Percentiles rank a stretch among this genome's conserved stretches.
These are phyloP conservation scores for Omphalotus olearius DNA, from an alignment of 1,284 basidiomycete species.

Conservation along the genomic window DNA sequence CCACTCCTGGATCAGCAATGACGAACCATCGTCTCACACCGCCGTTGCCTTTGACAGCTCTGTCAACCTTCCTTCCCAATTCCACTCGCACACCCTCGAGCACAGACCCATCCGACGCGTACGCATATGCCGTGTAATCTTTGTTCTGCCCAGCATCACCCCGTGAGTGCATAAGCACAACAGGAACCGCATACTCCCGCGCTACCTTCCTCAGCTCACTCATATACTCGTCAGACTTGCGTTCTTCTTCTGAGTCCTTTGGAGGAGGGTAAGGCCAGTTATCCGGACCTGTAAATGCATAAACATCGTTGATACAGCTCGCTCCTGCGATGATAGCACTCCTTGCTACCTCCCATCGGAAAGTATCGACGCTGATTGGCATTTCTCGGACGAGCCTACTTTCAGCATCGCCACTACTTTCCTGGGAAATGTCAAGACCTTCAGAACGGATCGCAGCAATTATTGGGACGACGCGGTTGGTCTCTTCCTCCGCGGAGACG, in stretches of 20 bases:
- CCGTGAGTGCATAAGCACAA: conserved; percentile 93
- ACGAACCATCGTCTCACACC: conserved; percentile 90
- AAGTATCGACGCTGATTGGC: conserved; percentile 90
- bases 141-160: conserved; percentile 75
- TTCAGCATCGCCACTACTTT: conserved; percentile 5
- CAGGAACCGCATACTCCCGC: conserved; percentile 58
- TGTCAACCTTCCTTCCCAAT: conserved; percentile 65
- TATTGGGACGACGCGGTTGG: conserved; percentile 68
- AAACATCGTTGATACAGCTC: conserved; percentile 93
- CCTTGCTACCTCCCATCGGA: conserved; percentile 79
- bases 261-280: conserved; percentile 35
- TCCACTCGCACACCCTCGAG: conserved; percentile 73
- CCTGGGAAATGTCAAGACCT: background rate
- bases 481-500: conserved; percentile 74
- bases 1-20: conserved; percentile 90
- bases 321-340: conserved; percentile 82
- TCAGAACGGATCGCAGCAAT: conserved; percentile 43
- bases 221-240: conserved; percentile 33
- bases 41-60: conserved; percentile 65
- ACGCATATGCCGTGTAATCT: conserved; percentile 53
- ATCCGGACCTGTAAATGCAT: conserved; percentile 69
- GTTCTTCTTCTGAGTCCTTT: conserved; percentile 5
- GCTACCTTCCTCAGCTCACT: conserved; percentile 65
- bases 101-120: conserved; percentile 42
- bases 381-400: conserved; percentile 26